phyloP scores from a whole-genome alignment of 208 protist species.

The Leishmania tarentolae region DNA sequence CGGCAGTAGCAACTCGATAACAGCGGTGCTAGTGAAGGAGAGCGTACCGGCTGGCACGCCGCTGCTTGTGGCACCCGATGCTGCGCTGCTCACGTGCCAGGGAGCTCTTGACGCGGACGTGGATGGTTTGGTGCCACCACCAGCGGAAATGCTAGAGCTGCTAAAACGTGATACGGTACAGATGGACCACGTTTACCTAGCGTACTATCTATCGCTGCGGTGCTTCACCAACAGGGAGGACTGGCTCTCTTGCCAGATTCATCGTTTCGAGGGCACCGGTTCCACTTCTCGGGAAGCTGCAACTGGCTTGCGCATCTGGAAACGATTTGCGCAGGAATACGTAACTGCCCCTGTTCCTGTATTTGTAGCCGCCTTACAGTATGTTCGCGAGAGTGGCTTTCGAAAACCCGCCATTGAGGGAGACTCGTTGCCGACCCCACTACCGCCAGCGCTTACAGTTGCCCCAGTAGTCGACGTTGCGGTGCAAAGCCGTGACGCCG shows the following conservation, averaged over 20 bases:
- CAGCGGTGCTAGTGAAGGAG: conserved; percentile 4
- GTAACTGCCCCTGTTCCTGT: conserved; percentile 28
- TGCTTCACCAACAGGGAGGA: conserved; percentile 14
- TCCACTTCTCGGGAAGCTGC: neutral
- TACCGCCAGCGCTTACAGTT: conserved; percentile 1
- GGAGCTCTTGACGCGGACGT: conserved; percentile 31
- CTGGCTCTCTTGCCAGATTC: conserved; percentile 29
- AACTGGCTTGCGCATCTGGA: conserved; percentile 9
- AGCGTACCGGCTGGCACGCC: conserved; percentile 8
- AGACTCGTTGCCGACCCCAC: neutral
- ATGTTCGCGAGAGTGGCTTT: conserved; percentile 23
- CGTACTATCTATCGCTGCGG: conserved; percentile 34
- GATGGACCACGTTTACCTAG: conserved; percentile 27
- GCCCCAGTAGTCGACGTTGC: conserved; percentile 25
- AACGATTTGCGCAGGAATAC: conserved; percentile 19
- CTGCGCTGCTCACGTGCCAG: conserved; percentile 32
- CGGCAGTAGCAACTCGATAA: neutral
- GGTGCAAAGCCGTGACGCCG: neutral
- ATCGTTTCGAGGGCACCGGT: neutral
- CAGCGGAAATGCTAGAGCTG: conserved; percentile 34
- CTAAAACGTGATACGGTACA: conserved; percentile 11
- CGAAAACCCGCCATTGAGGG: conserved; percentile 13
- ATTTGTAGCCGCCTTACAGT: conserved; percentile 32
- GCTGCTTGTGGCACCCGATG: conserved; percentile 30
- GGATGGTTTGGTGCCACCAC: conserved; percentile 40